Base-by-base conservation (phyloP, 306 rosid genomes). In the Quercus ilex region DNA sequence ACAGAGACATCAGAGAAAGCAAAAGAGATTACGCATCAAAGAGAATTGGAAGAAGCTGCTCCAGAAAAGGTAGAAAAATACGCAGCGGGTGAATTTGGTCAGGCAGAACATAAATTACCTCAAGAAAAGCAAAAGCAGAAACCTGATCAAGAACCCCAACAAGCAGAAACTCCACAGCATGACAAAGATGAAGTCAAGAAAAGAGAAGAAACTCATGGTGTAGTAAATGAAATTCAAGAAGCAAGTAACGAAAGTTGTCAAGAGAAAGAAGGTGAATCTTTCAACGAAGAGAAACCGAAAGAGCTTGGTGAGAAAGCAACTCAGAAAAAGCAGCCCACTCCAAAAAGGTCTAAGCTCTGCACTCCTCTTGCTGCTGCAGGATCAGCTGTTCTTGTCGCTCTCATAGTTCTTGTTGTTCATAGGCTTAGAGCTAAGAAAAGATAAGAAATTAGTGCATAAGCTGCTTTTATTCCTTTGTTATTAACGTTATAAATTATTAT, bases 361-460 rank as follows among this genome's bases (percentile, higher is more conserved):
- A 43, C 62, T 83, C 88, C 94, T 33, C 63, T 83, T 68, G 74
- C 78, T 43, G 25, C 88, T 60, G 90, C 85, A 76, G 91, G 98
- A 82, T 90, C 98, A 74, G 73, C 90, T 26, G 3, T 91, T 75
- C 35, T 93, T 35, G 83, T 79, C 33, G 77, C 93, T 65, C 52
- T 88, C 18, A 82, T 82, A 53, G 75, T 84, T 72, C 46, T 89
- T 58, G 79, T 84, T 21, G 55, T 89, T 38, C 70, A 71, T 60
- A 81, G 46, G 56, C 71, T 79, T 65, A 82, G 88, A 82, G 17
- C 83, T 3, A 83, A 52, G 77, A 88, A 78, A 78, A 77, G 77
- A 79, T 81, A 78, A 33, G 72, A 10, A 13, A 12, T 69, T 63
- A 30, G 51, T 70, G 56, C 57, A 56, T 26, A 49, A 49, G 2